Conservation (phyloP, 192 early-diverging fungal species). For the Entomortierella beljakovae region DNA sequence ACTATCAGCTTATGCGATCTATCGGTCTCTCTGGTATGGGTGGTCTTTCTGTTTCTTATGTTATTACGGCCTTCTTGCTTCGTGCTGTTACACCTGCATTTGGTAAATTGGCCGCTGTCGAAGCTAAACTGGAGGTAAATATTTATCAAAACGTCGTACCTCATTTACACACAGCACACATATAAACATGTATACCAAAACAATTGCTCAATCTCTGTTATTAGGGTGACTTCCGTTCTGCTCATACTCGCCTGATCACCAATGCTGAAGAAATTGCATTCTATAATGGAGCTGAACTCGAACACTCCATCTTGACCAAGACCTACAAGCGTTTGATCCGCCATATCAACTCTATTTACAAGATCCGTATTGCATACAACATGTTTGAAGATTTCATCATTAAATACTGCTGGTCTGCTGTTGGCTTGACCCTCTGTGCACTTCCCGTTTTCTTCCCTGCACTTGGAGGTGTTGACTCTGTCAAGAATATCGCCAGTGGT, state of each 20-base stretch:
- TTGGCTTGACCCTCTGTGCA: slow-evolving; percentile 85
- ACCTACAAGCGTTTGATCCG: slow-evolving; percentile 81
- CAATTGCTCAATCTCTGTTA: background rate
- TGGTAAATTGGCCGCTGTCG: slow-evolving; percentile 91
- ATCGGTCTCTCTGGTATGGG: slow-evolving; percentile 88
- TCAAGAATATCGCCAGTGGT: slow-evolving; percentile 51
- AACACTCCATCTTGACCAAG: slow-evolving; percentile 83
- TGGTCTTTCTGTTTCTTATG: slow-evolving; percentile 83
- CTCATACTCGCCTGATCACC: slow-evolving; percentile 94
- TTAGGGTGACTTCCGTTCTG: slow-evolving; percentile 91
- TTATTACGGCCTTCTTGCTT: slow-evolving; percentile 82
- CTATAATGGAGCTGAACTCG: slow-evolving; percentile 89
- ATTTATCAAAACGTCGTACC: background rate
- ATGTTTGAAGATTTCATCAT: slow-evolving; percentile 97
- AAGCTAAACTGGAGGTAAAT: slow-evolving; percentile 81
- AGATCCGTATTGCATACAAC: slow-evolving; percentile 89
- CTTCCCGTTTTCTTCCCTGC: slow-evolving; percentile 89
- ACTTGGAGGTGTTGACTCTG: slow-evolving; percentile 58
- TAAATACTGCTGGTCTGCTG: slow-evolving; percentile 96
- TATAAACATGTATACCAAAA: background rate
- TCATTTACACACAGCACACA: too few relatives aligned
- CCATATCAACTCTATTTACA: slow-evolving; percentile 90
- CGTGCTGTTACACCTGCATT: slow-evolving; percentile 92
- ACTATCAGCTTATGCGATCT: slow-evolving; percentile 88
- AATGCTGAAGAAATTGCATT: slow-evolving; percentile 98